Evolutionary conservation across 805 yeast species (phyloP), one percentile per base, ranked within the genome.

Genomic region (Teunomyces funiuensis): DNA sequence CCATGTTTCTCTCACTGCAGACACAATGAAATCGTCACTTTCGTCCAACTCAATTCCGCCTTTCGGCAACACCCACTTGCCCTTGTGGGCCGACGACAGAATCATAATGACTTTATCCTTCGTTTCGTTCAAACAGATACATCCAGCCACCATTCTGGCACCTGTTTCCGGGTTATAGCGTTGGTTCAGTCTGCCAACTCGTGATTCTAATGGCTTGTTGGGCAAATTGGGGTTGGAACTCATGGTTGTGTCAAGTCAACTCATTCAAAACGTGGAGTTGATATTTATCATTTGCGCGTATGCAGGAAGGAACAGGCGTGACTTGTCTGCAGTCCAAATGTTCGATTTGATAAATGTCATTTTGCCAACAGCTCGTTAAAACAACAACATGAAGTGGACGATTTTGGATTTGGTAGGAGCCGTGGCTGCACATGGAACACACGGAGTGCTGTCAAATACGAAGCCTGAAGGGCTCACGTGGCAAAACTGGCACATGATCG

Each of bases 21-120:
- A 66, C 3, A 65, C 58, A 6, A 58, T 61, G 39, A 50, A 68
- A 44, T 68, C 73, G 30, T 69, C 74, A 3, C 66, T 63, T 61
- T 88, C 99, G 61, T 93, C 99, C 20, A 59, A 58, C 63, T 93
- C 99, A 28, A 90, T 82, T 1, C 99, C 99, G 25, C 99, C 99
- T 60, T 93, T 93, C 4, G 99, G 99, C 3, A 93, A 62, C 6
- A 93, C 87, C 96, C 96, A 91, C 51, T 74, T 74, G 43, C 79
- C 77, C 30, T 72, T 74, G 47, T 80, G 82, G 5, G 82, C 82
- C 10, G 84, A 72, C 1, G 97, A 87, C 42, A 85, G 76, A 17
- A 93, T 77, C 81, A 93, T 77, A 7, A 93, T 74, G 14, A 91
- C 89, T 51, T 80, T 75, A 20, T 72, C 73, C 42, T 73, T 76